A percentile compares a stretch with the other conserved stretches of the same genome.
Evolutionary conservation across 2,329 filamentous ascomycete genomes (phyloP).

Genomic region (Aaosphaeria arxii): DNA sequence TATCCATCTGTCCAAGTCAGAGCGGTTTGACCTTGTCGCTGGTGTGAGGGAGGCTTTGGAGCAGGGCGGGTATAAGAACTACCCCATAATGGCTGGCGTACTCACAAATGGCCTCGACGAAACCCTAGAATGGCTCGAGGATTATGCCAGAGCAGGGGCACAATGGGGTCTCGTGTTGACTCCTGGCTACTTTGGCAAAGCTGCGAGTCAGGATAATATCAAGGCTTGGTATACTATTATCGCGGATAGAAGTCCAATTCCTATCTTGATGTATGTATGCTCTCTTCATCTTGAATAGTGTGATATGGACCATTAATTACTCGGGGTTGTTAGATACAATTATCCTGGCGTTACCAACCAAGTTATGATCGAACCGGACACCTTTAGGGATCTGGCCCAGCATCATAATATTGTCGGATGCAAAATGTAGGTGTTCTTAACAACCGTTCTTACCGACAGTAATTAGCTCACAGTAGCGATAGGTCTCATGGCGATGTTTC

Average conservation of each 20-base stretch:
- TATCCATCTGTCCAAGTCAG: constrained; percentile 58
- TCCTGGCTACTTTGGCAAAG: constrained; percentile 63
- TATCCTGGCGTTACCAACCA: constrained; percentile 68
- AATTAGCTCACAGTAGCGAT: too few species aligned
- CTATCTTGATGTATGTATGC: constrained; percentile 55
- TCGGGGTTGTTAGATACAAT: constrained; percentile 52
- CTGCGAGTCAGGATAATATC: constrained; percentile 57
- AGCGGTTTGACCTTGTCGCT: constrained; percentile 55
- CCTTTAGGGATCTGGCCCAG: constrained; percentile 56
- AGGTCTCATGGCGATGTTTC: constrained; percentile 63
- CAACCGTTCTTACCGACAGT: too few species aligned
- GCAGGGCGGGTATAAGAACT: constrained; percentile 54
- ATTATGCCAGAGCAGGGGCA: constrained; percentile 56
- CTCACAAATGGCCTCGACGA: constrained; percentile 62
- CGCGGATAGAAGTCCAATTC: constrained; percentile 59
- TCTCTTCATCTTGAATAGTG: not conserved
- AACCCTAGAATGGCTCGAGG: constrained; percentile 56
- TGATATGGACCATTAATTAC: not conserved
- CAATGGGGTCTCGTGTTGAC: constrained; percentile 62
- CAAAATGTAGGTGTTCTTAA: constrained; percentile 47
- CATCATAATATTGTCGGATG: constrained; percentile 68
- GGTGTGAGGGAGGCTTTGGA: constrained; percentile 56
- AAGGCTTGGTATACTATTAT: constrained; percentile 60
- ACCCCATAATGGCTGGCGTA: constrained; percentile 62
- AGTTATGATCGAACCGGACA: constrained; percentile 56